Conservation (phyloP, 441 rosid genomes). For the Adansonia grandidieri region DNA sequence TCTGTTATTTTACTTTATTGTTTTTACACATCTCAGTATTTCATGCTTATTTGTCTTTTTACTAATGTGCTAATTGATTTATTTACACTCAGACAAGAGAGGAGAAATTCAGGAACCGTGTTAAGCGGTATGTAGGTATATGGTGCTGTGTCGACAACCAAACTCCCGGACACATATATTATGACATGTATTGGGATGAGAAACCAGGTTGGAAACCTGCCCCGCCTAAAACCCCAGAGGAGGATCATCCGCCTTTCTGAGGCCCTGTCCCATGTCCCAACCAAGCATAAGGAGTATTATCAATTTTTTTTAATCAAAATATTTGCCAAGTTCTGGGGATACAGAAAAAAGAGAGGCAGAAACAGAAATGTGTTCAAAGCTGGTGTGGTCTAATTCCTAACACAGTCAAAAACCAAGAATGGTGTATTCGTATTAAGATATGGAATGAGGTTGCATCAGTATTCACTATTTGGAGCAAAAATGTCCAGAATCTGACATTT, state of each 20-base stretch:
- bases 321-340: background rate
- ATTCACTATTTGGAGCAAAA: background rate
- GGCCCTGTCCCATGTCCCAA: conserved; percentile 18
- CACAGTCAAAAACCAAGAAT: background rate
- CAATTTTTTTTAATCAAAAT: background rate
- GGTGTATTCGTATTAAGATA: conserved; percentile 26
- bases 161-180: conserved; percentile 85
- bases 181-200: conserved; percentile 97
- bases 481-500: background rate
- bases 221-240: conserved; percentile 78
- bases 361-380: conserved; percentile 4
- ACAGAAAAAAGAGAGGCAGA: background rate
- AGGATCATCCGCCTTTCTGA: conserved; percentile 87
- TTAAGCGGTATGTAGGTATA: conserved; percentile 82
- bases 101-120: conserved; percentile 72
- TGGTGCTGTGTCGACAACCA: conserved; percentile 95
- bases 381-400: conserved; percentile 21
- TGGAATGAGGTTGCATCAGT: conserved; percentile 15
- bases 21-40: background rate
- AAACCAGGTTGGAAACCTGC: conserved; percentile 88
- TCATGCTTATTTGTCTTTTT: background rate
- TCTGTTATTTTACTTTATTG: background rate
- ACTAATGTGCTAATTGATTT: conserved; percentile 17
- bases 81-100: conserved; percentile 54
- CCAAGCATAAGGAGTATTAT: background rate